Evolutionary conservation across 441 rosid species (phyloP).

Genomic region (Euphorbia corollata): DNA sequence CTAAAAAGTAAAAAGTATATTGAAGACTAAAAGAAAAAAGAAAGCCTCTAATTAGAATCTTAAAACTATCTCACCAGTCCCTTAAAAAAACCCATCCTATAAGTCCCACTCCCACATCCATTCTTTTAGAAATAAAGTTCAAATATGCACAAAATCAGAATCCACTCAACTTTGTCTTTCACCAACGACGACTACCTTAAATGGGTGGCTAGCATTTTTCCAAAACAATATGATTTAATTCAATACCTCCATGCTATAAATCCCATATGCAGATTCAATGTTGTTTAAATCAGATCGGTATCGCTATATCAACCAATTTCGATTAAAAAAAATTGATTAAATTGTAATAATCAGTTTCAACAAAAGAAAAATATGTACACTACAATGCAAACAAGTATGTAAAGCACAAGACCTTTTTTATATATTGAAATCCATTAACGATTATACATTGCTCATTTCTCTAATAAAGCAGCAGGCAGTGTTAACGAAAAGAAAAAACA

Average conservation of each 20-base stretch:
- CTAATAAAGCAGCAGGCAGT: constrained; percentile 4
- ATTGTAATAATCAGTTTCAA: background rate
- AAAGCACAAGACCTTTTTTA: constrained; percentile 7
- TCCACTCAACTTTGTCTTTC: background rate
- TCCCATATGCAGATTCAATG: no score
- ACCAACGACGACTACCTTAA: no score
- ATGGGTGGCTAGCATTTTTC: no score
- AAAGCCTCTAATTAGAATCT: no score
- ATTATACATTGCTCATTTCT: constrained; percentile 1
- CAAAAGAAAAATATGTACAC: background rate
- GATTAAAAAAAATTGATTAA: background rate
- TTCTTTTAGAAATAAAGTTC: background rate
- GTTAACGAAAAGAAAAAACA: background rate
- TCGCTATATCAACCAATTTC: no score
- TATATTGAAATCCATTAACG: constrained; percentile 4
- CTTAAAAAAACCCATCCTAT: background rate
- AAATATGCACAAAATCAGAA: background rate
- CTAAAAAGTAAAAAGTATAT: no score
- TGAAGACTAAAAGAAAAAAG: no score
- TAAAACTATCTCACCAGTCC: no score
- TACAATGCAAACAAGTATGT: no score
- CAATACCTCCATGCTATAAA: no score
- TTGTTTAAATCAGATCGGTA: no score
- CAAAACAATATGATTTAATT: no score
- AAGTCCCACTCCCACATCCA: constrained; percentile 6